Evolutionary conservation across 345 rosid species (phyloP).

Genomic region (Capsella bursapastoris): DNA sequence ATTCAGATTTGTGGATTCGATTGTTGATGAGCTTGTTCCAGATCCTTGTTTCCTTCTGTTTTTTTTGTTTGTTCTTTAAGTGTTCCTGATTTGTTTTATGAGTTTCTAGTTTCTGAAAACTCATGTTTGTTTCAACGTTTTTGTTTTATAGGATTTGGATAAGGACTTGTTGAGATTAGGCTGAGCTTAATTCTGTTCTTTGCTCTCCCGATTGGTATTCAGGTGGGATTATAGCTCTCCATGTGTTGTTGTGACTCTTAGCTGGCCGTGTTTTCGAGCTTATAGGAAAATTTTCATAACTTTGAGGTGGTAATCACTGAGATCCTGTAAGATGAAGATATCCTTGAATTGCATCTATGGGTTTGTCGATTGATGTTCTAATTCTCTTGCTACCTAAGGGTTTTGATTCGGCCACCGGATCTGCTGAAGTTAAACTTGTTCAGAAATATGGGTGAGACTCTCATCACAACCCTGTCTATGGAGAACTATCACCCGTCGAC

Average conservation of each 20-base stretch:
- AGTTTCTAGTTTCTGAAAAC: background rate
- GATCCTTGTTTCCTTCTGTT: slow-evolving; percentile 16
- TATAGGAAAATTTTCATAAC: slow-evolving; percentile 10
- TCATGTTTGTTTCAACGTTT: slow-evolving; percentile 3
- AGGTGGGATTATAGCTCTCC: slow-evolving; percentile 45
- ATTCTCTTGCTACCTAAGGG: slow-evolving; percentile 18
- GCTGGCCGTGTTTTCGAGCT: slow-evolving; percentile 37
- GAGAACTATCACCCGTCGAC: slow-evolving; percentile 82
- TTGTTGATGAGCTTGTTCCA: slow-evolving; percentile 38
- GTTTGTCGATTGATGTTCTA: slow-evolving; percentile 61
- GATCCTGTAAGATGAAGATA: slow-evolving; percentile 58
- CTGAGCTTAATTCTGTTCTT: slow-evolving; percentile 19
- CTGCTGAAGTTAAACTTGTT: slow-evolving; percentile 13
- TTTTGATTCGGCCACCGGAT: slow-evolving; percentile 25
- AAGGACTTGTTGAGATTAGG: slow-evolving; percentile 16
- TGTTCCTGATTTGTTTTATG: slow-evolving; percentile 19
- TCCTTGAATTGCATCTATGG: slow-evolving; percentile 60
- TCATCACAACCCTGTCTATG: slow-evolving; percentile 59
- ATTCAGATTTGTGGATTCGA: slow-evolving; percentile 22
- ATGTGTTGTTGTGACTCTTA: slow-evolving; percentile 31
- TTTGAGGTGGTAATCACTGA: slow-evolving; percentile 29
- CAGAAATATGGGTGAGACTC: slow-evolving; percentile 63
- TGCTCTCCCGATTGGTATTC: slow-evolving; percentile 31
- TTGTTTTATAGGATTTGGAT: background rate
- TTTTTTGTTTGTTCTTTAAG: background rate